These are phyloP conservation scores for Talaromyces islandicus DNA, from an alignment of 2,329 filamentous ascomycete genomes.

Conservation along the genomic window DNA sequence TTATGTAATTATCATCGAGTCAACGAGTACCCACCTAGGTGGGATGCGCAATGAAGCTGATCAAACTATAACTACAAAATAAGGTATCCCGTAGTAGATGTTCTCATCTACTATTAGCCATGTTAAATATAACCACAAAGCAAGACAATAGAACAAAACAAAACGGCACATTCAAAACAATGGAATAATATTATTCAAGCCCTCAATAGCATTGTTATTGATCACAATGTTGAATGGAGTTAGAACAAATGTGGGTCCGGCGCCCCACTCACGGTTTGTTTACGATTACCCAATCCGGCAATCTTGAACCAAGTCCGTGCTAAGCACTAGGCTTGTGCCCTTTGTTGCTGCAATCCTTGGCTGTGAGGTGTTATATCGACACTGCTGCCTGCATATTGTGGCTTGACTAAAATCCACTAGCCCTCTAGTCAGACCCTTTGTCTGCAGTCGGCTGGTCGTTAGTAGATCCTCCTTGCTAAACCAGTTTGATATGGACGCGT, in stretches of 20 bases:
- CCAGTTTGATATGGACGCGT: background rate
- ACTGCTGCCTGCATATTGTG: background rate
- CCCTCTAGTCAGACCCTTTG: background rate
- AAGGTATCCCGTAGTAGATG: too few relatives aligned
- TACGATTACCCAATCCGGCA: constrained; percentile 10
- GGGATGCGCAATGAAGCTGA: background rate
- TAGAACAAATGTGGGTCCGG: background rate
- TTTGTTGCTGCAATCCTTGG: background rate
- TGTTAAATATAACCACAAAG: background rate
- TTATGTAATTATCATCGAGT: background rate
- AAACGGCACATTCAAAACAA: background rate
- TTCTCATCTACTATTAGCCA: background rate
- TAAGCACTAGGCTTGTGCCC: background rate
- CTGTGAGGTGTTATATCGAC: background rate
- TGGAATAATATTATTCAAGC: background rate
- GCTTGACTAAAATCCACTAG: background rate
- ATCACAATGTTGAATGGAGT: background rate
- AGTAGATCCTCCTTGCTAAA: background rate
- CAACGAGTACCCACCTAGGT: too few relatives aligned
- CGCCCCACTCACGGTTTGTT: constrained; percentile 8
- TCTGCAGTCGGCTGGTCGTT: background rate
- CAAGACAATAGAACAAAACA: background rate
- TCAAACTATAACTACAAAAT: background rate
- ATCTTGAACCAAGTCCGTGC: constrained; percentile 2
- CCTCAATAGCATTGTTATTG: background rate